Conservation (phyloP, 2,329 filamentous ascomycete genomes). For the Blumeriella jaapii region DNA sequence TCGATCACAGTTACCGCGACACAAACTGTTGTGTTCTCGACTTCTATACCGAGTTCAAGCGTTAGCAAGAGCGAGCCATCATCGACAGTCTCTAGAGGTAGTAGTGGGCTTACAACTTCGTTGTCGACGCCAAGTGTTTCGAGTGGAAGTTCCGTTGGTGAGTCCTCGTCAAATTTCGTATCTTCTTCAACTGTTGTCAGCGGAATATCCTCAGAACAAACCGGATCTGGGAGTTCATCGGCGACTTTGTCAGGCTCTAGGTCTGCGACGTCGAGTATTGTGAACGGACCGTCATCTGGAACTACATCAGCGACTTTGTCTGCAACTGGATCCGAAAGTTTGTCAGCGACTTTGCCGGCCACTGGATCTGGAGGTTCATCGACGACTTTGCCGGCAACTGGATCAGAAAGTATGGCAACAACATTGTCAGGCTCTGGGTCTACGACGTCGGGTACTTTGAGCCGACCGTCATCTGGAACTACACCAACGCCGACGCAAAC, state of each 20-base stretch:
- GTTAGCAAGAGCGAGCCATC: not conserved
- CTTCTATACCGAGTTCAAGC: not conserved
- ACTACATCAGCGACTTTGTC: not conserved
- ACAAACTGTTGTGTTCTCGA: not conserved
- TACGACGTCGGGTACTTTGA: too few relatives aligned
- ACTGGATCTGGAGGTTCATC: too few relatives aligned
- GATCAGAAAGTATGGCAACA: not conserved
- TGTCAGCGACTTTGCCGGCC: not conserved
- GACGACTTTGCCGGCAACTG: too few relatives aligned
- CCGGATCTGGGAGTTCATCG: not conserved
- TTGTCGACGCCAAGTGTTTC: not conserved
- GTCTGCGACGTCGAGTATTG: too few relatives aligned
- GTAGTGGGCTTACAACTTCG: not conserved
- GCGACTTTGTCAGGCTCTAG: not conserved
- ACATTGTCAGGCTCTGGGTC: not conserved
- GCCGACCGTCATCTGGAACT: not conserved
- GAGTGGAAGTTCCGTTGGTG: not conserved
- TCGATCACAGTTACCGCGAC: not conserved
- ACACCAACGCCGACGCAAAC: not conserved
- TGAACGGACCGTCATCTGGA: not conserved
- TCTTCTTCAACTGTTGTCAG: not conserved
- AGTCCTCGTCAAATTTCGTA: not conserved
- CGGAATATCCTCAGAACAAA: not conserved
- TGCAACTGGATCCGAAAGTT: too few relatives aligned
- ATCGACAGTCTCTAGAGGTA: not conserved